Conservation (phyloP, 164 flowering plant genomes). For the Nymphaea thermarum region DNA sequence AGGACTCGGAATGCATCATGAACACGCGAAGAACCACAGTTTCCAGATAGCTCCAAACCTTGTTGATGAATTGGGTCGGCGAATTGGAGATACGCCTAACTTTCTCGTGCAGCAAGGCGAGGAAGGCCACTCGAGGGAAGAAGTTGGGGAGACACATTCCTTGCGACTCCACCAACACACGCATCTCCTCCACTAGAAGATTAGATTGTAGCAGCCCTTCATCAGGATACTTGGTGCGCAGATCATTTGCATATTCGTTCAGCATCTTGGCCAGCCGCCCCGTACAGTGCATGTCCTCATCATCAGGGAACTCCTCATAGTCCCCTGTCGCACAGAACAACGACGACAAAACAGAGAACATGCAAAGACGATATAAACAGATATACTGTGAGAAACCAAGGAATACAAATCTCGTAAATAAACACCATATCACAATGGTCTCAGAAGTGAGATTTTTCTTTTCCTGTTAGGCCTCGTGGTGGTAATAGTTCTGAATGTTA, state of each 20-base stretch:
- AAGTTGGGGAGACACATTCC: slow-evolving; percentile 30
- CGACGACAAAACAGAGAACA: too few species aligned
- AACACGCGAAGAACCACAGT: slow-evolving; percentile 13
- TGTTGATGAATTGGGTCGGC: slow-evolving; percentile 12
- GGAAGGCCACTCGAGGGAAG: slow-evolving; percentile 19
- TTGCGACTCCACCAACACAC: slow-evolving; percentile 18
- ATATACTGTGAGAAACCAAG: too few species aligned
- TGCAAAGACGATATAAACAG: too few species aligned
- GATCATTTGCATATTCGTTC: slow-evolving; percentile 12
- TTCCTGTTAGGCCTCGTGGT: too few species aligned
- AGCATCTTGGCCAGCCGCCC: slow-evolving; percentile 21
- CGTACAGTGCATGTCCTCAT: slow-evolving; percentile 8
- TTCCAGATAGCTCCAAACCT: slow-evolving; percentile 8
- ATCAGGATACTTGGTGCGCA: not conserved
- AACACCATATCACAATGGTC: too few species aligned
- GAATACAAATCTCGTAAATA: too few species aligned
- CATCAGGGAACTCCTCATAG: slow-evolving; percentile 26
- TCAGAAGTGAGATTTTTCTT: too few species aligned
- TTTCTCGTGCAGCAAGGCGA: slow-evolving; percentile 7
- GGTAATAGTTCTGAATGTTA: too few species aligned
- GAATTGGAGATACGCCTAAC: slow-evolving; percentile 5
- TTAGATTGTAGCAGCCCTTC: not conserved
- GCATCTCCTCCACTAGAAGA: slow-evolving; percentile 22
- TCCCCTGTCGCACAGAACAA: slow-evolving; percentile 8
- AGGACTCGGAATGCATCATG: slow-evolving; percentile 11